Percentiles rank a stretch among this genome's conserved stretches.
Conservation (phyloP, 495 filamentous ascomycete genomes). For the Xylaria acuta region DNA sequence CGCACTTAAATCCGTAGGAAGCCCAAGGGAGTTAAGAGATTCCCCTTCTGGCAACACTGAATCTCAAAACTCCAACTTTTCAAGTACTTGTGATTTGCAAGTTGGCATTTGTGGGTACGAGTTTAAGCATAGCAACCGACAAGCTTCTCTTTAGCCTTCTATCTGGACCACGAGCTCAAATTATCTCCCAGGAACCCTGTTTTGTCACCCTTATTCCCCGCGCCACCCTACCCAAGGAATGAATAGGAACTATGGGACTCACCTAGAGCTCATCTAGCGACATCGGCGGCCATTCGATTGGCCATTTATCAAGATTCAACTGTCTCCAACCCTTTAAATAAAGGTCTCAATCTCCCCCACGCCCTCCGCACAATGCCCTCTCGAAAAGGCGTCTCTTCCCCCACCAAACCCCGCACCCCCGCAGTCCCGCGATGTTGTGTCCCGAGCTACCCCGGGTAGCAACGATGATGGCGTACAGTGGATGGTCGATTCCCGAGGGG, state of each 20-base stretch:
- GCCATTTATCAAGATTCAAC: not conserved
- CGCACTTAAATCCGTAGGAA: not conserved
- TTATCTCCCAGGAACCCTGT: not conserved
- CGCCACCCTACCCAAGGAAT: no score
- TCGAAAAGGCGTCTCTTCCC: not conserved
- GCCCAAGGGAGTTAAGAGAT: not conserved
- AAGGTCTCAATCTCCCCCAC: not conserved
- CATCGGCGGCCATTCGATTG: not conserved
- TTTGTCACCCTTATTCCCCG: not conserved
- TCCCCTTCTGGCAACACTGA: not conserved
- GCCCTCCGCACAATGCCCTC: conserved; percentile 12
- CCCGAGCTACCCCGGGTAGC: not conserved
- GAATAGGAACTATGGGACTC: not conserved
- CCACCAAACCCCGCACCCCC: conserved; percentile 21
- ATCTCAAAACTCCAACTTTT: no score
- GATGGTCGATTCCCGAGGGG: not conserved
- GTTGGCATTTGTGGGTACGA: not conserved
- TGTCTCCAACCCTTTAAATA: not conserved
- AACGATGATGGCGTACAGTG: not conserved
- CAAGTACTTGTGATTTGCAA: no score
- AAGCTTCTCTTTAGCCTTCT: not conserved
- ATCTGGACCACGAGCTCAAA: not conserved
- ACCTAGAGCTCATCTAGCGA: not conserved
- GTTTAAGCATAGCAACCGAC: no score
- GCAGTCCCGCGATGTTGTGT: conserved; percentile 8